Conservation (phyloP, 106 monocot genomes). For the Acorus gramineus region DNA sequence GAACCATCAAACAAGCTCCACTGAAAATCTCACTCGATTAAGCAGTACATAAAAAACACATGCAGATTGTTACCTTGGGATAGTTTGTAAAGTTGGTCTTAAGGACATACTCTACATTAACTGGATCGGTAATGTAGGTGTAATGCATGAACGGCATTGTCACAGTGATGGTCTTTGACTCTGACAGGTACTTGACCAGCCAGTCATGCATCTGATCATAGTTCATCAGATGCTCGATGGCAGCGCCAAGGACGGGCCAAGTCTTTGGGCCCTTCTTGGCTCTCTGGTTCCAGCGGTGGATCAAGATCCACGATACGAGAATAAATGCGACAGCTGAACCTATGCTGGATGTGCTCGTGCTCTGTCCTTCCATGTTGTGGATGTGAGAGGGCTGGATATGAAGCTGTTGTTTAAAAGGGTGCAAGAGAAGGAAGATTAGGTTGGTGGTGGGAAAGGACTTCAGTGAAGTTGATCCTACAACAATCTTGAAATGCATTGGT, state of each 20-base stretch:
- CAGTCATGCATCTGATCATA: constrained; percentile 92
- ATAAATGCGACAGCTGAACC: constrained; percentile 16
- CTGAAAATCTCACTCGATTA: too few species aligned
- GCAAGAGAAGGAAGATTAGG: constrained; percentile 7
- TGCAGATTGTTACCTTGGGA: constrained; percentile 38
- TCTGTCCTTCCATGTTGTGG: constrained; percentile 29
- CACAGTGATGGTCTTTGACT: constrained; percentile 49
- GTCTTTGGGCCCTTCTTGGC: constrained; percentile 54
- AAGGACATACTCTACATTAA: constrained; percentile 62
- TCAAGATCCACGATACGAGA: constrained; percentile 48
- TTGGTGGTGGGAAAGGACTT: constrained; percentile 21
- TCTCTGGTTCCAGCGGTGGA: constrained; percentile 53
- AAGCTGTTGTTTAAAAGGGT: constrained; percentile 9
- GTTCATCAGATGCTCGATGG: constrained; percentile 67
- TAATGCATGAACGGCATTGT: constrained; percentile 58
- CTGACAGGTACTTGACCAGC: constrained; percentile 57
- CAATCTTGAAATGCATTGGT: constrained; percentile 33
- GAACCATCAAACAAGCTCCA: neutral
- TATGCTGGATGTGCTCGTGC: neutral
- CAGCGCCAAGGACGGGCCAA: constrained; percentile 72
- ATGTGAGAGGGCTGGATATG: neutral
- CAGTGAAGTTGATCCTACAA: neutral
- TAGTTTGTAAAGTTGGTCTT: constrained; percentile 80
- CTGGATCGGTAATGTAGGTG: constrained; percentile 76
- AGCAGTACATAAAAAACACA: too few species aligned